phyloP scores from a whole-genome alignment of 768 basidiomycete genomes.

The Phlegmacium glaucopus region DNA sequence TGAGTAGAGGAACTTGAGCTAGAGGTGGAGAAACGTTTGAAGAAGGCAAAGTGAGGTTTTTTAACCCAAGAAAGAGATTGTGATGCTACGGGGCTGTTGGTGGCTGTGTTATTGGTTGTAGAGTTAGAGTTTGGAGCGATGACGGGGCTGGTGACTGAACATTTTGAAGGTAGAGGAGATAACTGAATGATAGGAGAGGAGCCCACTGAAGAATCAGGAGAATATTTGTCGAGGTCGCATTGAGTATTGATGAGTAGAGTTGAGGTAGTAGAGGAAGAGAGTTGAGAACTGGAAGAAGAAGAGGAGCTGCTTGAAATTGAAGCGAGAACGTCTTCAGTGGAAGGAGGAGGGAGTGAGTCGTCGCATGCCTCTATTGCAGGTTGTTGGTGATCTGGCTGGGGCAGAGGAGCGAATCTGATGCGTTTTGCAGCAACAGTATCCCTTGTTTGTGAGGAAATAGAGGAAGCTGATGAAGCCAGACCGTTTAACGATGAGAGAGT shows the following conservation, averaged over 20 bases:
- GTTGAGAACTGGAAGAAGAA: slow-evolving; percentile 20
- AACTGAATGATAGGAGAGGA: slow-evolving; percentile 19
- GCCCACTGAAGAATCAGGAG: slow-evolving; percentile 20
- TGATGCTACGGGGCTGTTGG: slow-evolving; percentile 24
- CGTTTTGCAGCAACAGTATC: too few species aligned
- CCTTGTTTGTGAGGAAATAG: too few species aligned
- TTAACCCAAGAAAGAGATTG: too few species aligned
- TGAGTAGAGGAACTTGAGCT: slow-evolving; percentile 27
- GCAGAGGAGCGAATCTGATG: too few species aligned
- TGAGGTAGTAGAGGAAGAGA: slow-evolving; percentile 20
- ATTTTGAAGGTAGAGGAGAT: slow-evolving; percentile 11
- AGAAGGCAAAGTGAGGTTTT: slow-evolving; percentile 22
- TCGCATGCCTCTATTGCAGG: background rate
- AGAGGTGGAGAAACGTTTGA: slow-evolving; percentile 24
- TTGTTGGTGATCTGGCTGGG: too few species aligned
- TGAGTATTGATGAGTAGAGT: slow-evolving; percentile 20
- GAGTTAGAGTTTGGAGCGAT: slow-evolving; percentile 1
- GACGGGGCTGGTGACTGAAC: slow-evolving; percentile 1
- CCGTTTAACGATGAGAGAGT: too few species aligned
- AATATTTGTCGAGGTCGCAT: slow-evolving; percentile 18
- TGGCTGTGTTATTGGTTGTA: slow-evolving; percentile 6
- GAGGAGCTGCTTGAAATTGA: slow-evolving; percentile 21
- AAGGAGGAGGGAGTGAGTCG: background rate
- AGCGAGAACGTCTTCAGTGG: slow-evolving; percentile 7
- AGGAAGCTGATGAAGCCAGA: too few species aligned